Base-by-base conservation (phyloP, 2,329 filamentous ascomycete species). In the Akanthomyces dipterigenus region DNA sequence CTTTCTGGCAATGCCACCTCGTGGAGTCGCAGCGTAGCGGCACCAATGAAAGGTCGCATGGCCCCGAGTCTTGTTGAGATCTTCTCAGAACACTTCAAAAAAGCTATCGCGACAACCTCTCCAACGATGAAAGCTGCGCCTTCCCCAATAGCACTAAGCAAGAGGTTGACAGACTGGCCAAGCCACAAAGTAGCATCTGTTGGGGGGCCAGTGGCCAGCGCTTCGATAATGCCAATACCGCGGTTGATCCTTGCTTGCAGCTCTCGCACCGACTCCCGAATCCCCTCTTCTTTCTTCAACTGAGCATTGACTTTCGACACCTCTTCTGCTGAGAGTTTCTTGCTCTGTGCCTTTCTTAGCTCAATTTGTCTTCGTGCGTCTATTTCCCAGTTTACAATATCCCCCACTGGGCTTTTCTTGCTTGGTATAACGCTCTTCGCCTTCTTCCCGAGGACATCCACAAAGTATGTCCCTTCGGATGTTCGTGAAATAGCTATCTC, bases 371-470 rank as follows among this genome's bases (percentile, higher is more conserved):
- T 82, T 62, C 93, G 83, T 8, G 99, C 81, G 65, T 99, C 95
- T 72, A 93, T 89, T 74, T 99, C 95, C 95, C 96, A 99, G 74
- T 96, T 97, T 45, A 97, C 76, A 1, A 91, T 96, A 68, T 99
- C 91, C 68, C 97, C 96, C 71, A 98, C 95, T 72, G 96, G 97
- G 54, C 86, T 88, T 69, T 91, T 96, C 76, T 96, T 98, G 75
- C 92, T 88, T 3, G 91, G 86, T 2, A 88, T 77, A 42, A 81
- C 78, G 63, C 84, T 84, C 62, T 86, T 85, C 1, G 86, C 79
- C 71, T 96, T 96, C 71, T 91, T 93, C 38, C 89, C 90, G 6
- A 99, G 81, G 0, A 98, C 90, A 74, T 99, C 95, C 22, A 99
- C 82, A 68, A 96, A 98, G 16, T 88, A 83, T 1, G 88, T 93